Base-by-base conservation (phyloP, 129 eudicot species). In the Helianthus tuberosus region DNA sequence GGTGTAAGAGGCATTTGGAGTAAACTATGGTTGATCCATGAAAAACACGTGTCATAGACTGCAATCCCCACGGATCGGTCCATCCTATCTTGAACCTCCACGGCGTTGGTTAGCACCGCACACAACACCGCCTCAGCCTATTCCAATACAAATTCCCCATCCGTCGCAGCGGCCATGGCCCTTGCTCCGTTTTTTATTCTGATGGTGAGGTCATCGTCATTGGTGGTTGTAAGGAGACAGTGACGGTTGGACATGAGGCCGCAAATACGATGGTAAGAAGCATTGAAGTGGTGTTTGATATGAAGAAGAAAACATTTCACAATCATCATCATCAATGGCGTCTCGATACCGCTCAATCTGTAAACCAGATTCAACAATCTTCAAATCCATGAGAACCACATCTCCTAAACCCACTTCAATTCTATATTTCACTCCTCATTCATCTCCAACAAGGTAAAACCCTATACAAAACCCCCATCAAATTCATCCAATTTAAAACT, bases 21-120 rank as follows among this genome's bases (percentile, higher is more conserved):
- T 88, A 25, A 91, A 32, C 95, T 88, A 23, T 91, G 97, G 72
- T 91, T 91, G 51, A 91, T 84, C 95, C 95, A 91, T 8, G 97
- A 88, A 75, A 91, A 91, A 0, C 66, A 8, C 4, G 46, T 6
- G 66, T 72, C 84, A 51, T 91, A 91, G 5, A 88, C 79, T 0
- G 89, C 97, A 75, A 91, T 66, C 38, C 97, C 97, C 1, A 91
- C 53, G 5, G 55, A 32, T 25, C 71, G 39, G 14, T 85, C 97
- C 10, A 57, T 14, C 41, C 66, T 68, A 55, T 83, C 85, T 55
- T 81, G 87, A 58, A 91, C 89, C 84, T 91, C 97, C 64, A 88
- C 95, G 14, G 95, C 91, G 52, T 91, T 91, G 6, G 95, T 88
- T 29, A 84, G 11, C 72, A 88, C 95, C 70, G 70, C 46, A 51